A percentile compares a stretch with the other conserved stretches of the same genome.
These are phyloP conservation scores for Volvox africanus DNA, from an alignment of 139 green algal genomes.

Conservation along the genomic window DNA sequence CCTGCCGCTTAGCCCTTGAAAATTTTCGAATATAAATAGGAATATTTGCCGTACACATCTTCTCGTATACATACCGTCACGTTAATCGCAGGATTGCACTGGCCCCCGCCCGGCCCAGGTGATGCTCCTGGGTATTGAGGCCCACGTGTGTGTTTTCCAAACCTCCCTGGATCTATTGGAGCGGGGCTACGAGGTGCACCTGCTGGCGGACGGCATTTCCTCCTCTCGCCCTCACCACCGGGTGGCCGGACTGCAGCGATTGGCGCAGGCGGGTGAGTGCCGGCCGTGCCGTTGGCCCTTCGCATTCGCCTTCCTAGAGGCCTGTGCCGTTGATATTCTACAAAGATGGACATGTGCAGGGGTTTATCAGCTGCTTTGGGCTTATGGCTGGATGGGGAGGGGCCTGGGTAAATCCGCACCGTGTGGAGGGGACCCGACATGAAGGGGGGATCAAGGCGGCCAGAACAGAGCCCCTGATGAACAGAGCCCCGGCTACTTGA, in stretches of 20 bases:
- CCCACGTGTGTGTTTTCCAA: constrained; percentile 94
- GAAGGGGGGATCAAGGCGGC: no score
- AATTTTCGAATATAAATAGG: no score
- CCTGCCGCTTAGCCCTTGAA: no score
- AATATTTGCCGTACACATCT: no score
- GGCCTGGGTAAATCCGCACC: no score
- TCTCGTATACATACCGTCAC: no score
- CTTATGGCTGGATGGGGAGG: background rate
- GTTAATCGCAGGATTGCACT: background rate
- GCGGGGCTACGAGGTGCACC: constrained; percentile 82
- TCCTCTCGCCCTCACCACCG: constrained; percentile 76
- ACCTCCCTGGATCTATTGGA: constrained; percentile 78
- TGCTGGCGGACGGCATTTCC: constrained; percentile 88
- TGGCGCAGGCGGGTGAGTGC: constrained; percentile 56
- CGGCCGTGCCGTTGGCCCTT: no score
- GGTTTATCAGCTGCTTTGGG: background rate
- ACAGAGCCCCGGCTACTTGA: no score
- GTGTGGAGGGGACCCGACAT: no score
- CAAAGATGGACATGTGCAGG: background rate
- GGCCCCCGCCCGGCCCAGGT: background rate
- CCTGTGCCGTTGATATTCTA: no score
- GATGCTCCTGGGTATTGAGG: constrained; percentile 89
- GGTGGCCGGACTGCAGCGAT: constrained; percentile 70
- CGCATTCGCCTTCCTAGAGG: no score
- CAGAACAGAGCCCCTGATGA: no score